phyloP scores from a whole-genome alignment of 345 rosid species.

The Arabidopsis arenosa region DNA sequence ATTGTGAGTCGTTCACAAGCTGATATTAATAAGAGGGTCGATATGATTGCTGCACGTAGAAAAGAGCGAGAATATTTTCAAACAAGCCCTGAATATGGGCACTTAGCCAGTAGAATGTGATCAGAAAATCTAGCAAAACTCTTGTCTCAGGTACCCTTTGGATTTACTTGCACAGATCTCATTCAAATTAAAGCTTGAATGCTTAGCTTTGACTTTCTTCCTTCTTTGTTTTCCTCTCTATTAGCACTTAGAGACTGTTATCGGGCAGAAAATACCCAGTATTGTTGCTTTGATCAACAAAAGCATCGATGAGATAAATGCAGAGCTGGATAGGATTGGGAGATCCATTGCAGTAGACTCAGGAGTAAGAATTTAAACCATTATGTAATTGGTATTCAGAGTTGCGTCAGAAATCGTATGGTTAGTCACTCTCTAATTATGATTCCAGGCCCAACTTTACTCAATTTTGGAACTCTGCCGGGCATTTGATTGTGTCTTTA shows the following conservation, averaged over 20 bases:
- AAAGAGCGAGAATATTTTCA: slow-evolving; percentile 97
- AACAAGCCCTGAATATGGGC: slow-evolving; percentile 97
- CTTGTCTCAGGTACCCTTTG: slow-evolving; percentile 70
- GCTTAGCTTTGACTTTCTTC: slow-evolving; percentile 30
- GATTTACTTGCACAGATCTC: slow-evolving; percentile 19
- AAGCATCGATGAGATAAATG: slow-evolving; percentile 95
- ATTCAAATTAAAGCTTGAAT: background rate
- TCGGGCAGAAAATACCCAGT: slow-evolving; percentile 96
- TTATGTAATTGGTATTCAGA: background rate
- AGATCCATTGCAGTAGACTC: slow-evolving; percentile 96
- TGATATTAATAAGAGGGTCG: slow-evolving; percentile 95
- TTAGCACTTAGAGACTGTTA: slow-evolving; percentile 93
- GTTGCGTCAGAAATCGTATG: background rate
- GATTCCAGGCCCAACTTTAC: slow-evolving; percentile 85
- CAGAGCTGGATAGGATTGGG: slow-evolving; percentile 96
- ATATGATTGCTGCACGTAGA: slow-evolving; percentile 88
- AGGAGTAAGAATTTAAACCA: slow-evolving; percentile 71
- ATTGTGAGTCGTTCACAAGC: slow-evolving; percentile 99
- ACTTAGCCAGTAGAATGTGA: slow-evolving; percentile 92
- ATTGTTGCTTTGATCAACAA: slow-evolving; percentile 93
- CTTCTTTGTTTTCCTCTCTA: slow-evolving; percentile 26
- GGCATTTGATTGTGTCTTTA: slow-evolving; percentile 96
- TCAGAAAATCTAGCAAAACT: slow-evolving; percentile 97
- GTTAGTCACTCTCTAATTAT: slow-evolving; percentile 31
- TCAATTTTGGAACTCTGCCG: slow-evolving; percentile 94